Percentiles rank a stretch among this genome's conserved stretches.
Evolutionary conservation across 2,329 filamentous ascomycete genomes (phyloP).

Genomic region (Plectosphaerella plurivora): DNA sequence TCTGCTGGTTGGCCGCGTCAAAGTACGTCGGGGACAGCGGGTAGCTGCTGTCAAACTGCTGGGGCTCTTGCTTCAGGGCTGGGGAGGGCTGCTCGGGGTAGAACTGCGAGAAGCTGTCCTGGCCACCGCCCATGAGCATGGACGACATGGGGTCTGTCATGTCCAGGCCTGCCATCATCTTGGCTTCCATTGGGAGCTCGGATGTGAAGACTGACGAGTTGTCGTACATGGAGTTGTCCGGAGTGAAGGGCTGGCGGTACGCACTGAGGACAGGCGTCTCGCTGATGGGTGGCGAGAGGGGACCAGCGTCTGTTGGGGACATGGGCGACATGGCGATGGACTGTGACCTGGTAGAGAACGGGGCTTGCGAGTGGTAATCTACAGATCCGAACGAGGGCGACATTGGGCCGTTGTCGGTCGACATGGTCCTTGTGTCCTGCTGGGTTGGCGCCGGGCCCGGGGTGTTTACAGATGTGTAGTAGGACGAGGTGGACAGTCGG

Average conservation of each 20-base stretch:
- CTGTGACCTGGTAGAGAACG: background rate
- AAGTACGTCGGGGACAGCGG: background rate
- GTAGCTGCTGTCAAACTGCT: background rate
- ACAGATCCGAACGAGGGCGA: conserved; percentile 5
- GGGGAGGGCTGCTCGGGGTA: background rate
- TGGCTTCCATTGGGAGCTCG: conserved; percentile 35
- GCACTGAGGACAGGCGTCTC: conserved; percentile 17
- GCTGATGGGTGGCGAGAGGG: conserved; percentile 20
- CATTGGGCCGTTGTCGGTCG: background rate
- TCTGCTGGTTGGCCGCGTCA: background rate
- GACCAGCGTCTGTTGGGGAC: conserved; percentile 7
- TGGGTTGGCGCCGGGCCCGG: background rate
- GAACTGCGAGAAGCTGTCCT: background rate
- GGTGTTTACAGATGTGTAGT: conserved; percentile 3
- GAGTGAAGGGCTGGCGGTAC: conserved; percentile 15
- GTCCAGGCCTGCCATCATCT: conserved; percentile 31
- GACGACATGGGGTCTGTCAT: conserved; percentile 18
- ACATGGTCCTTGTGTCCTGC: conserved; percentile 1
- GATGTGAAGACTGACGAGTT: conserved; percentile 36
- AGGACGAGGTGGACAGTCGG: conserved; percentile 10
- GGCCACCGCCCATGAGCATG: conserved; percentile 5
- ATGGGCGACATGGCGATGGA: conserved; percentile 14
- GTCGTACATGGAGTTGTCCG: conserved; percentile 16
- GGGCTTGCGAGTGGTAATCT: conserved; percentile 15
- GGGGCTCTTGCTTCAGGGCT: background rate